Percentiles rank a stretch among this genome's conserved stretches.
These are phyloP conservation scores for Gloeophyllum trabeum DNA, from an alignment of 768 basidiomycete genomes.

Conservation along the genomic window DNA sequence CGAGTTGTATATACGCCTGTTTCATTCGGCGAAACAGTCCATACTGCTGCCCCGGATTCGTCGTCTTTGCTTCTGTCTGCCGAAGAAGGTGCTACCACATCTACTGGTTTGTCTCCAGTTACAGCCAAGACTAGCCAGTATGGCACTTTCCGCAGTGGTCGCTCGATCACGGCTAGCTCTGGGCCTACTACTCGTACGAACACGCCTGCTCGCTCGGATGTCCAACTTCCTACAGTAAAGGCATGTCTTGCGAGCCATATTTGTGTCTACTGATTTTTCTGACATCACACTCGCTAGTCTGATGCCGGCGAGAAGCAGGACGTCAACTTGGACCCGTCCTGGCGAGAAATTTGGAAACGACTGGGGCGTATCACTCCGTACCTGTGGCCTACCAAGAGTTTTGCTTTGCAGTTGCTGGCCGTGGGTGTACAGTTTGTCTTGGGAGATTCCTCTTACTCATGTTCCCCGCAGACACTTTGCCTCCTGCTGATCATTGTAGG, in stretches of 20 bases:
- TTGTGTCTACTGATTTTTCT: conserved; percentile 2
- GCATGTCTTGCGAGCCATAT: conserved; percentile 6
- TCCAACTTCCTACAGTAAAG: conserved; percentile 13
- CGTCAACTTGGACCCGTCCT: conserved; percentile 52
- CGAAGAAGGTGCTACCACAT: conserved; percentile 29
- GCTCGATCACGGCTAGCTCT: conserved; percentile 39
- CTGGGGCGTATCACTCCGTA: conserved; percentile 62
- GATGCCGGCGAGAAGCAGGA: conserved; percentile 36
- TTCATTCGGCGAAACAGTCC: conserved; percentile 22
- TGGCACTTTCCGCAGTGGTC: conserved; percentile 55
- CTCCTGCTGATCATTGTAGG: conserved; percentile 59
- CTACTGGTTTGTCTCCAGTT: conserved; percentile 40
- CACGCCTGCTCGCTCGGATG: conserved; percentile 29
- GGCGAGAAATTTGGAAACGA: conserved; percentile 57
- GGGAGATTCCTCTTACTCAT: conserved; percentile 2
- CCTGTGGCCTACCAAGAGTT: conserved; percentile 71
- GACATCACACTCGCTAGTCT: conserved; percentile 7
- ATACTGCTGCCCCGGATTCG: conserved; percentile 22
- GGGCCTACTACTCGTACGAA: conserved; percentile 37
- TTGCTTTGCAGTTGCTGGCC: conserved; percentile 58
- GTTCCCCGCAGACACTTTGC: conserved; percentile 41
- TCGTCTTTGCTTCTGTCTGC: conserved; percentile 48
- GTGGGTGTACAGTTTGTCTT: conserved; percentile 23
- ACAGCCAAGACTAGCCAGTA: conserved; percentile 48
- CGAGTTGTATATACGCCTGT: conserved; percentile 51